Conservation (phyloP, 1,284 basidiomycete genomes). For the Athelia sp. region DNA sequence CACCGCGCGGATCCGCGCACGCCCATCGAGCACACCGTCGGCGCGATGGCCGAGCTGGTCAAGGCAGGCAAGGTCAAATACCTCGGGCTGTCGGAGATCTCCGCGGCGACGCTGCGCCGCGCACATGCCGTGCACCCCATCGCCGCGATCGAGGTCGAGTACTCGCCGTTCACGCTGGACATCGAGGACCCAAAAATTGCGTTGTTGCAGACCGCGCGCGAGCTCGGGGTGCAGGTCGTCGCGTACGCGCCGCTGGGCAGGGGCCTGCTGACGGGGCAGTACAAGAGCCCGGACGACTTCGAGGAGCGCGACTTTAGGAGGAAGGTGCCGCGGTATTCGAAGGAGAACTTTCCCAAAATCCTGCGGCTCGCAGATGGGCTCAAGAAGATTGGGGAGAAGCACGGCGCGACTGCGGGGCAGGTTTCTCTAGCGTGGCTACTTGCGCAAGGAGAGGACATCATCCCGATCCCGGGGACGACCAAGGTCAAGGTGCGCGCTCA, state of each 20-base stretch:
- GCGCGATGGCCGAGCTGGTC: constrained; percentile 34
- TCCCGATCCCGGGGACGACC: constrained; percentile 50
- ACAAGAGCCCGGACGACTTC: constrained; percentile 41
- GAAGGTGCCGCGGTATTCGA: constrained; percentile 28
- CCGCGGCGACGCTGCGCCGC: constrained; percentile 42
- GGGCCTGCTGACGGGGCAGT: constrained; percentile 36
- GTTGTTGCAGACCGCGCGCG: constrained; percentile 30
- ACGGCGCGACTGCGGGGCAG: constrained; percentile 49
- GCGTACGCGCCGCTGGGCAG: constrained; percentile 41
- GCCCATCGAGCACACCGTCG: constrained; percentile 19
- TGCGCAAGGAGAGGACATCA: constrained; percentile 45
- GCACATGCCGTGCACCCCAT: constrained; percentile 46
- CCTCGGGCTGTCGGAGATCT: constrained; percentile 47
- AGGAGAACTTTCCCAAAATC: constrained; percentile 55
- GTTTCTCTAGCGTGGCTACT: constrained; percentile 59
- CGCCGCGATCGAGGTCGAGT: constrained; percentile 44
- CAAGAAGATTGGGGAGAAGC: constrained; percentile 34
- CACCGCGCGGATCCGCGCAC: constrained; percentile 19
- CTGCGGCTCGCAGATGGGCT: constrained; percentile 46
- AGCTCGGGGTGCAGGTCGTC: constrained; percentile 30
- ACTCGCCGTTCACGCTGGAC: constrained; percentile 43
- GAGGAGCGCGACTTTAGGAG: constrained; percentile 35
- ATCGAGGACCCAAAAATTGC: constrained; percentile 35
- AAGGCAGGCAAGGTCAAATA: constrained; percentile 43
- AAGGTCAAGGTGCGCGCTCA: constrained; percentile 31